A percentile compares a stretch with the other conserved stretches of the same genome.
These are phyloP conservation scores for Lipomyces mesembrius DNA, from an alignment of 805 yeast genomes.

Conservation along the genomic window DNA sequence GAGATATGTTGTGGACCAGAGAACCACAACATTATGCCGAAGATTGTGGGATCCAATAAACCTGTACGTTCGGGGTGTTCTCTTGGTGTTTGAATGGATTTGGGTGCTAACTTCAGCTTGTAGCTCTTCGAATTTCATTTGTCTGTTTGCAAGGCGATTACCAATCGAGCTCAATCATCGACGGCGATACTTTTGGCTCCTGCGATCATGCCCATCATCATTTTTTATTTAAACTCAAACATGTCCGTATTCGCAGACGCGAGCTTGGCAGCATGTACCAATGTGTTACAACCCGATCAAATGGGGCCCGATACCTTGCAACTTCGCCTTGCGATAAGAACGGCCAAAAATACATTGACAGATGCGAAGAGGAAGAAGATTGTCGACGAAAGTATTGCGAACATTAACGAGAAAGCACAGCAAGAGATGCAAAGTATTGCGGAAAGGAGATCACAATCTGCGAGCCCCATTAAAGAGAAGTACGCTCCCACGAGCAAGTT, in stretches of 20 bases:
- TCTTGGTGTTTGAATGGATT: background rate
- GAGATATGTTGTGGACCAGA: background rate
- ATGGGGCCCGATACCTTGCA: background rate
- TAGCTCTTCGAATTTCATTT: background rate
- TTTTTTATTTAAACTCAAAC: background rate
- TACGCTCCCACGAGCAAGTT: background rate
- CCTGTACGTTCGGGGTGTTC: background rate
- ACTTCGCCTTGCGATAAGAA: background rate
- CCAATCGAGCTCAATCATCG: background rate
- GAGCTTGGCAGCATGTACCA: background rate
- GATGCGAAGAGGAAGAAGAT: background rate
- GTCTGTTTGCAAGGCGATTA: background rate
- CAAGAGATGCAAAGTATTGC: constrained; percentile 1
- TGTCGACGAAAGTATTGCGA: background rate
- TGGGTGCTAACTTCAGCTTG: background rate
- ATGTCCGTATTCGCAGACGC: background rate
- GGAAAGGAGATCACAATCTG: background rate
- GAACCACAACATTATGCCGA: background rate
- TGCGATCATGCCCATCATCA: background rate
- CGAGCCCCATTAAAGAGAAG: background rate
- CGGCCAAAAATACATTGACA: background rate
- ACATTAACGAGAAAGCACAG: background rate
- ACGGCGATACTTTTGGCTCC: background rate
- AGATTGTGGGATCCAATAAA: background rate
- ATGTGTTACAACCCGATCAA: background rate